These are phyloP conservation scores for carrot (Daucus carota) DNA, from an alignment of 129 eudicot species.

Conservation along the genomic window DNA sequence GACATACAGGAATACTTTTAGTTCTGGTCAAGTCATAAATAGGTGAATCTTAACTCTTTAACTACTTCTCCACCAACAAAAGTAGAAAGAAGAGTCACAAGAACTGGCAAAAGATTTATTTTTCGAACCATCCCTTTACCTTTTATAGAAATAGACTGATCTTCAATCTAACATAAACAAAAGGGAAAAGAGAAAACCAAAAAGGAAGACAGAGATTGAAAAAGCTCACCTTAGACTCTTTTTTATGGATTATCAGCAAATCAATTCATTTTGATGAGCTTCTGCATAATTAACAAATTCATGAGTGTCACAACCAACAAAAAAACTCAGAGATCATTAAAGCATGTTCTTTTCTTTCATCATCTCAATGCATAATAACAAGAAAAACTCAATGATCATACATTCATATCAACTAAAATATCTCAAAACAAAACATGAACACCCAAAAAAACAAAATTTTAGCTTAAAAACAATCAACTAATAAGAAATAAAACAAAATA, in stretches of 20 bases:
- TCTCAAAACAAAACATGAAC: not conserved
- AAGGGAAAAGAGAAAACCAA: not conserved
- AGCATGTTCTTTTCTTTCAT: not conserved
- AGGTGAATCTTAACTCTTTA: conserved; percentile 18
- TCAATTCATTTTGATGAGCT: conserved; percentile 13
- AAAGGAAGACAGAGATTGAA: conserved; percentile 1
- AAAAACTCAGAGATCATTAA: conserved; percentile 28
- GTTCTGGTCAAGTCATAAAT: conserved; percentile 24
- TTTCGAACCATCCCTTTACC: not conserved
- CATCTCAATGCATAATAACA: not conserved
- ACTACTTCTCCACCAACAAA: conserved; percentile 55
- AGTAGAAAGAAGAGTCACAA: conserved; percentile 43
- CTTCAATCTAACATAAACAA: conserved; percentile 6
- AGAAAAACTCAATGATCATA: not conserved
- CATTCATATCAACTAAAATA: not conserved
- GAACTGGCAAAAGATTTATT: conserved; percentile 21
- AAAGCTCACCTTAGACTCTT: conserved; percentile 24
- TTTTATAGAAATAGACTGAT: conserved; percentile 5
- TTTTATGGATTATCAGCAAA: conserved; percentile 12
- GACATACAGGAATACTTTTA: not conserved
- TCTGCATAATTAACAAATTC: conserved; percentile 32
- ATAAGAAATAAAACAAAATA: not conserved
- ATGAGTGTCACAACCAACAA: conserved; percentile 16
- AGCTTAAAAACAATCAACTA: not conserved
- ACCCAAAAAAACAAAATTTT: not conserved